phyloP scores from a whole-genome alignment of 495 filamentous ascomycete genomes.

The Podospora didyma region DNA sequence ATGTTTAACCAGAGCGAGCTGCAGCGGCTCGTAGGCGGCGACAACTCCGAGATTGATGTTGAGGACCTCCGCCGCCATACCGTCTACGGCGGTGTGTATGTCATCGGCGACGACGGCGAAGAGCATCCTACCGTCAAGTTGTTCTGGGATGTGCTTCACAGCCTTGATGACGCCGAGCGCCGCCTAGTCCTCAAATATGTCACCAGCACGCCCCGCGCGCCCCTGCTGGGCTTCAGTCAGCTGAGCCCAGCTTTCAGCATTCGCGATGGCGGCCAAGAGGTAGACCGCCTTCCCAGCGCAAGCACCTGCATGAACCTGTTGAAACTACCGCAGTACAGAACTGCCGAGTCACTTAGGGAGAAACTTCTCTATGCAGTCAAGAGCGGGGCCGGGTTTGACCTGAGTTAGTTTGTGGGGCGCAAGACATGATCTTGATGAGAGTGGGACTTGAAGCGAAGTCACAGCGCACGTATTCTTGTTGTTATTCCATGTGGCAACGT shows the following conservation, averaged over 20 bases:
- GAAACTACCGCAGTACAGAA: conserved; percentile 82
- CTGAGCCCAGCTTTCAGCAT: conserved; percentile 87
- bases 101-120: conserved; percentile 75
- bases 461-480: too few relatives aligned
- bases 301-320: conserved; percentile 96
- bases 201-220: conserved; percentile 88
- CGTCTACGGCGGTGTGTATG: conserved; percentile 80
- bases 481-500: too few relatives aligned
- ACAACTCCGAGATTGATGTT: conserved; percentile 78
- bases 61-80: conserved; percentile 85
- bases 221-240: conserved; percentile 82
- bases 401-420: conserved; percentile 55
- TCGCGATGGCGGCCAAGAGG: conserved; percentile 76
- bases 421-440: too few relatives aligned
- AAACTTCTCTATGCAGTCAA: conserved; percentile 90
- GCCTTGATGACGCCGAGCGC: conserved; percentile 67
- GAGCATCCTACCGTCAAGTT: conserved; percentile 81
- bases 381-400: conserved; percentile 90
- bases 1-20: conserved; percentile 99
- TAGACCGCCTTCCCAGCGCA: conserved; percentile 79
- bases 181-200: conserved; percentile 92
- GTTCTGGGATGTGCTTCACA: conserved; percentile 90
- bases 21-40: conserved; percentile 87
- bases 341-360: conserved; percentile 56
- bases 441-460: too few relatives aligned